Evolutionary conservation across 2,329 filamentous ascomycete genomes (phyloP), one percentile per base, ranked within the genome.

Genomic region (Aspergillus transmontanensis): DNA sequence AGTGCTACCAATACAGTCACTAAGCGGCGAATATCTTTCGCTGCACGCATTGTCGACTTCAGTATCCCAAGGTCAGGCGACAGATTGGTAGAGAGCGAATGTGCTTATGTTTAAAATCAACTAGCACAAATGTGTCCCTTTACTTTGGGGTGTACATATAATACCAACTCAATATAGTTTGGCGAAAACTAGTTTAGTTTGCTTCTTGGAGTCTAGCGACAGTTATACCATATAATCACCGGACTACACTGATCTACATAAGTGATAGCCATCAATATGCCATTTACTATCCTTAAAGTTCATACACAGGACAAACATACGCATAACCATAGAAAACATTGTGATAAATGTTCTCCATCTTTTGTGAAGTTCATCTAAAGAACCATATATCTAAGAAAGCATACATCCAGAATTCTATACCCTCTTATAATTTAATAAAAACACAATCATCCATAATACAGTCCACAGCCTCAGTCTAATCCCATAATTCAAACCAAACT

Each of bases 41-140:
- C 74, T 0, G 75, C 76, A 50, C 76, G 74, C 60, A 76, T 78
- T 54, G 71, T 78, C 62, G 75, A 77, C 57, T 71, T 78, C 59
- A 75, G 73, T 48, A 76, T 77, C 21, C 74, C 76, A 10, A 72
- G 75, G 28, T 64, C 74, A 4, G 68, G 70, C 14, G 69, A 69
- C 19, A 57, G 53, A 26, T 75, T 69, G 71, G 65, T 66, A 28
- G 64, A 69, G 23, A 45, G 41, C 53, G 54, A 66, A 36, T 56
- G 36, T 21, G 45, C 62, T 41, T 66, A 28, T 32, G 28, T 7
- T 12, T 48, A 48, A 39, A 39, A 39, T 1, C 16, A 39, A 39
- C 36, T 1, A 39, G 6, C 16, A 19, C 16, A 19, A n/a, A 41
- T 10, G 2, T 19, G 6, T 9, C 39, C 19, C 6, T n/a, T 9